Conservation (phyloP, 441 rosid species). For the Breynia disticha region DNA sequence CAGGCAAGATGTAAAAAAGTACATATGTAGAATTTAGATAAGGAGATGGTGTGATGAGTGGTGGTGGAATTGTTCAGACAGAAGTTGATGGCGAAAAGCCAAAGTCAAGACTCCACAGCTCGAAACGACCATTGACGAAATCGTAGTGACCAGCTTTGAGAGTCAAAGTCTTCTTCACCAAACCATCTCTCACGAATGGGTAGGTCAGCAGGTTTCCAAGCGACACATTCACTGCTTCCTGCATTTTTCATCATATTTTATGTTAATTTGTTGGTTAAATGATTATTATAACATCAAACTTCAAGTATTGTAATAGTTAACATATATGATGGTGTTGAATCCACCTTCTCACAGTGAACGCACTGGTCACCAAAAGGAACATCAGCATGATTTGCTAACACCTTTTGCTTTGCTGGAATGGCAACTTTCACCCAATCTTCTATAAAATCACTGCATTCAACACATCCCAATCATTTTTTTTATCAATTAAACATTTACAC, state of each 20-base stretch:
- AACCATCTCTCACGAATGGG: constrained; percentile 74
- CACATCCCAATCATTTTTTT: too few relatives aligned
- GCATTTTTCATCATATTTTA: constrained; percentile 13
- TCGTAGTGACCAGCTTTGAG: constrained; percentile 76
- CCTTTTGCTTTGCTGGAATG: constrained; percentile 70
- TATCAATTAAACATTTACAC: neutral
- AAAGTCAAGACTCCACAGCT: constrained; percentile 73
- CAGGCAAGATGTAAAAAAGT: neutral
- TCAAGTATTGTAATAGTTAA: too few relatives aligned
- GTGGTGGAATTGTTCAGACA: constrained; percentile 30
- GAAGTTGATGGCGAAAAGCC: constrained; percentile 42
- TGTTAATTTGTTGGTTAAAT: too few relatives aligned
- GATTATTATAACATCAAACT: too few relatives aligned
- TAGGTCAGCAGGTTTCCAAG: constrained; percentile 66
- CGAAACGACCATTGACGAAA: constrained; percentile 55
- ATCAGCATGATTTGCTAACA: constrained; percentile 33
- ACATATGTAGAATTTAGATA: constrained; percentile 6
- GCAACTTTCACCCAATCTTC: constrained; percentile 92
- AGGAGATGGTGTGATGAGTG: neutral
- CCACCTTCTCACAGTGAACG: constrained; percentile 59
- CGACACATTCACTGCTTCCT: constrained; percentile 92
- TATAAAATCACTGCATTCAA: constrained; percentile 69
- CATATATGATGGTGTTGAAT: too few relatives aligned
- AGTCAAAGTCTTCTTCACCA: constrained; percentile 51
- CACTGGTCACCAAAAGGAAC: constrained; percentile 44